Base-by-base conservation (phyloP, 2,329 filamentous ascomycete species). In the Diplodia intermedia region DNA sequence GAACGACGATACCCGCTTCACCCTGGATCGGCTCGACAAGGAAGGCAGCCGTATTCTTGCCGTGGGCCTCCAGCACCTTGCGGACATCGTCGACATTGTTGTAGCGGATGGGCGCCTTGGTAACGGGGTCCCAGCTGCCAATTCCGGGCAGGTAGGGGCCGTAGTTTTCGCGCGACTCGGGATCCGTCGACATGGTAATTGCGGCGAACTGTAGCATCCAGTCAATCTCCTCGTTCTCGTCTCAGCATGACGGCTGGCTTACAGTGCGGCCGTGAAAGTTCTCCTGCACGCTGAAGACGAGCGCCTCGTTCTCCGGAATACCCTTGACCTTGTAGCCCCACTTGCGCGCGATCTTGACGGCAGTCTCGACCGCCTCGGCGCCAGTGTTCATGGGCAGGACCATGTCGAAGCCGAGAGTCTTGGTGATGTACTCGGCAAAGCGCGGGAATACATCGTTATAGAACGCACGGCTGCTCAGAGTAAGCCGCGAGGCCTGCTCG, bases 321-420 rank as follows among this genome's bases (percentile, higher is more conserved):
- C 90, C 89, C 86, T 98, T 97, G 78, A 92, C 89, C 83, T 97
- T 97, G 86, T 97, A 97, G 5, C 93, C 94, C 94, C 94, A 98
- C 82, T 98, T 98, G 72, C 94, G 87, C 69, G 94, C 94, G 81
- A 98, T 89, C 86, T 98, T 98, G 82, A 98, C 89, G 14, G 91
- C 94, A 0, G 94, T 97, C 86, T 98, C 94, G 43, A 97, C 93
- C 9, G 94, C 94, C 82, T 98, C 94, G 26, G 94, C 94, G 69
- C 94, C 94, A 1, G 94, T 98, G 84, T 97, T 97, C 94, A 98
- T 97, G 72, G 94, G 94, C 79, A 98, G 82, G 40, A 97, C 93
- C 94, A 97, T 97, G 81, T 98, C 94, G 79, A 96, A 98, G 70
- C 93, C 93, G 79, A 97, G 97, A 78, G 92, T 90, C 72, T 88